Evolutionary conservation across 331 rosid genomes (phyloP), one percentile per base, ranked within the genome.

Genomic region (Spiraea crenata): DNA sequence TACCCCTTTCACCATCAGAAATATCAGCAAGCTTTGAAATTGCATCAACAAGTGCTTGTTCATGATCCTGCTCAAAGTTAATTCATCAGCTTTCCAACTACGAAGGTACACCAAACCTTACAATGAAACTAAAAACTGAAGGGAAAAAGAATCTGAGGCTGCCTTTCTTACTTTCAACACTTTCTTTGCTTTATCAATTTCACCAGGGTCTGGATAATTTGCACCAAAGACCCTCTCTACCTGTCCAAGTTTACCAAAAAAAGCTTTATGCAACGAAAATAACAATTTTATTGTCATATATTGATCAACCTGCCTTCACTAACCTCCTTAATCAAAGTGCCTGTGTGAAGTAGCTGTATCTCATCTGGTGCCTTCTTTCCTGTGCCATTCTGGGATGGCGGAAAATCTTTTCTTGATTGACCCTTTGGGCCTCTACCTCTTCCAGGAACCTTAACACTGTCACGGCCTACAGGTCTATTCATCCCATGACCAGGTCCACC

Each of bases 221-320:
- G 90, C 85, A 76, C 88, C 84, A 81, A 93, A 93, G 69, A 93
- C 86, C 80, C 92, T 87, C 84, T 93, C 98, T 79, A 93, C 97
- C 97, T 93, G 78, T 57, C 66, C 75, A 63, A 15, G 67, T 63
- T 37, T 74, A 55, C 48, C 62, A 55, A 75, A 20, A 75, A 64
- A 54, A 4, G 66, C 48, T 49, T 37, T 1, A 51, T 14, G 9
- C 57, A 12, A 77, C n/a, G 34, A 56, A 49, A 31, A 8, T 50
- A 77, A 70, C 52, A 70, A 76, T 45, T 70, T 69, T 25, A 35
- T 52, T 51, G 5, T 61, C 41, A 50, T 31, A 13, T 37, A 57
- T 39, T n/a, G 65, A 61, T 56, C 67, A 7, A 70, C 52, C 65
- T 58, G 17, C 38, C 31, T 70, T 10, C 67, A 34, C 80, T 69